Base-by-base conservation (phyloP, 2,329 filamentous ascomycete genomes). In the Xylariaceae sp. region DNA sequence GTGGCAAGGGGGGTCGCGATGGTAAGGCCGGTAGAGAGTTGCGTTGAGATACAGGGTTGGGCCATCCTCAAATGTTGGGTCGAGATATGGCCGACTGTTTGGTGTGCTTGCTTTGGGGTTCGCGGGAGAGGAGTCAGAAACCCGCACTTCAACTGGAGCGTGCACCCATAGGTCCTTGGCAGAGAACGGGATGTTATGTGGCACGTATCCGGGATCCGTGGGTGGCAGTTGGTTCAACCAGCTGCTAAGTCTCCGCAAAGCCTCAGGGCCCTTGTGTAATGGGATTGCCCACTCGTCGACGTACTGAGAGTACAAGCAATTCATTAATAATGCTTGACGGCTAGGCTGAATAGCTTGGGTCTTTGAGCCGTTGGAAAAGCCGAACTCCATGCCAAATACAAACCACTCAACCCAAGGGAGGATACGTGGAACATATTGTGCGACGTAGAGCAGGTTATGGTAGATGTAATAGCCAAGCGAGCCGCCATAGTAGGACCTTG, bases 271-370 rank as follows among this genome's bases (percentile, higher is more conserved):
- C 65, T 89, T 89, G 62, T 86, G 79, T 1, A 99, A 81, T 1
- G 95, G 94, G 6, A 99, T 83, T 0, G 94, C 94, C 95, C 95
- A 99, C 73, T 99, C 95, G 73, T 99, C 97, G 64, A 99, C 95
- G 68, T 92, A 96, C 71, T 99, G 95, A n/a, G 90, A 94, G 79
- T 97, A 99, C 5, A 98, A 84, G 70, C 95, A 99, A 78, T 99
- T 95, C 90, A 99, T 94, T 49, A 97, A 81, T 41, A 98, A 83
- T 11, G 92, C 94, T 62, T 88, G 80, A 58, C 89, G 86, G 62
- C 89, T 90, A 19, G 89, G 87, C 74, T 97, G 90, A 16, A 97
- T 85, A 5, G 89, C 94, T n/a, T 82, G 81, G 36, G 86, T 89
- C 49, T 82, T 81, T 3, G 81, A 82, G 46, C 86, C 87, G 59